A percentile compares a stretch with the other conserved stretches of the same genome.
Evolutionary conservation across 495 filamentous ascomycete genomes (phyloP).

Genomic region (Aspergillus asperescens): DNA sequence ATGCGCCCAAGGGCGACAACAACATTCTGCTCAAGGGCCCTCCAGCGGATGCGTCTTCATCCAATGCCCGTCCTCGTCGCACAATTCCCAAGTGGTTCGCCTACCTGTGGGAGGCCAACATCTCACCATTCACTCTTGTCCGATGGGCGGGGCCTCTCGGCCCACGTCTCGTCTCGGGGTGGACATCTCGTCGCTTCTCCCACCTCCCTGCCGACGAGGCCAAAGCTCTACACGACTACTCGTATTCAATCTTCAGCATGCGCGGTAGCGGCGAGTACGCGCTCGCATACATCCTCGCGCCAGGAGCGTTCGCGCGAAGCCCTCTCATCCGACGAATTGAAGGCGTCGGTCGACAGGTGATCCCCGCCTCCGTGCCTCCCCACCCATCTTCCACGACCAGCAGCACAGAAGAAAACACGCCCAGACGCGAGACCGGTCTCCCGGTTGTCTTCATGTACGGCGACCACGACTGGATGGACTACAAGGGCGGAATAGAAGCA

Average conservation of each 20-base stretch:
- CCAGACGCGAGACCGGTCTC: constrained; percentile 62
- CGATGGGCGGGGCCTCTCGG: constrained; percentile 89
- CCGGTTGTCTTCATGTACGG: constrained; percentile 93
- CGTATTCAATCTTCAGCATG: constrained; percentile 90
- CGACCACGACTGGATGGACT: constrained; percentile 98
- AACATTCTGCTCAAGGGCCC: constrained; percentile 56
- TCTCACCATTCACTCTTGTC: constrained; percentile 88
- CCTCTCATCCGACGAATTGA: constrained; percentile 83
- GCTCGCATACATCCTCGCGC: constrained; percentile 85
- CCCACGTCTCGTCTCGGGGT: constrained; percentile 86
- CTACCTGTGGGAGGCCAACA: constrained; percentile 94
- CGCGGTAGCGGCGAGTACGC: constrained; percentile 93
- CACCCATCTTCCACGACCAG: background rate
- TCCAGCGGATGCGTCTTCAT: constrained; percentile 31
- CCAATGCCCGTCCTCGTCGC: constrained; percentile 44
- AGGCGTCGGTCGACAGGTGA: constrained; percentile 69
- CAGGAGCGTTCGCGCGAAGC: constrained; percentile 84
- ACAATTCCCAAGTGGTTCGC: constrained; percentile 77
- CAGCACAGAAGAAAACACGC: background rate
- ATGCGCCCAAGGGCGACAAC: constrained; percentile 43
- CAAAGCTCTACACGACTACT: constrained; percentile 81
- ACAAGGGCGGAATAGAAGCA: constrained; percentile 75
- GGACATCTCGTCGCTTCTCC: constrained; percentile 88
- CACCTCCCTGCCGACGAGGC: constrained; percentile 79
- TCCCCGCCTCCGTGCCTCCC: constrained; percentile 21